Evolutionary conservation across 805 yeast species (phyloP), one percentile per base, ranked within the genome.

Genomic region (Kuraishia borneana): DNA sequence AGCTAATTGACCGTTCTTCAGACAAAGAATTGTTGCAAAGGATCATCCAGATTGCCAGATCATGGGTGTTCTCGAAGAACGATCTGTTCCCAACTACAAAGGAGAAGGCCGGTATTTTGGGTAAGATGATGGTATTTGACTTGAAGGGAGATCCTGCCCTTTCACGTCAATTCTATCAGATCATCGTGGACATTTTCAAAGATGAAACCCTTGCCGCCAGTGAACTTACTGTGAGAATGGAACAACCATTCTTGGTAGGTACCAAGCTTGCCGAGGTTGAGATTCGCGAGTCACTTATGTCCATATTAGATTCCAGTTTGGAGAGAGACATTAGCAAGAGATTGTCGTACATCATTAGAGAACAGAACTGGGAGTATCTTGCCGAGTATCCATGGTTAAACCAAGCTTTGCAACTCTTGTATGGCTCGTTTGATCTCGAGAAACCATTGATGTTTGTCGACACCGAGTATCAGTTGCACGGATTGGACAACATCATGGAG

Each of bases 281-380:
- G 3, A 78, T 84, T 20, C 72, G 98, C 33, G 68, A 73, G 37
- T 77, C 75, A 43, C 68, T 94, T 41, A 82, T 92, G 92, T 53
- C 69, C 0, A 83, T 92, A 36, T 59, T 92, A 48, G 78, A 79
- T 51, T 70, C 70, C 30, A 82, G 94, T 42, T 60, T 92, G 40
- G 96, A 88, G 40, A 69, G 64, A 33, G 87, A 83, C 43, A 67
- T 87, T 18, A 71, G 73, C 44, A 85, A 83, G 52, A 67, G 98
- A 38, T 61, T 92, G 23, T 76, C 79, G 42, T 94, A 94, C 45
- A 79, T 89, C 6, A 70, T 94, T n/a, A 64, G 89, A 26, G 97
- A 92, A 47, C 99, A 92, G 53, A 89, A 85, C 48, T 92, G 99
- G 99, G 99, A 92, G 51, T 81, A 73, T 43, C 61, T 92, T 26